Evolutionary conservation across 108 stramenopile species (phyloP), one percentile per base, ranked within the genome.

Genomic region (Poteriospumella lacustris): DNA sequence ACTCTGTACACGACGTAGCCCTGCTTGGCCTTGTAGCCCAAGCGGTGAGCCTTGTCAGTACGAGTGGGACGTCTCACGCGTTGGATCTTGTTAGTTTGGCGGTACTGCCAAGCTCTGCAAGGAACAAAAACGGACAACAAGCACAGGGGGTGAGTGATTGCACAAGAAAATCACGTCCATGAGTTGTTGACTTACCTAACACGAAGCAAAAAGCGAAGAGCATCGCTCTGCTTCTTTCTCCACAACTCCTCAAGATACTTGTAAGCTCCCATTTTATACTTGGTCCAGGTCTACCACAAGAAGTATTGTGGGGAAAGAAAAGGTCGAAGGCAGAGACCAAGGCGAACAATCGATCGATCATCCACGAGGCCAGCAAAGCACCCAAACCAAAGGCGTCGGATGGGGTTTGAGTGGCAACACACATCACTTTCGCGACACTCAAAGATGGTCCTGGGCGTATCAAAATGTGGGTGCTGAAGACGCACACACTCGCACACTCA

Each of bases 161-260:
- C 36, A 42, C 36, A 26, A 38, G n/a, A 42, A 19, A 64, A 64
- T 9, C 31, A 31, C 5, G 28, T 64, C 36, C 15, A 26, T 64
- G 24, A 36, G n/a, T n/a, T n/a, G n/a, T n/a, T n/a, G n/a, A 19
- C 41, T 52, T 73, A 73, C 70, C 70, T 95, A 84, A 99, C 96
- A 83, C 98, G 97, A 78, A 97, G 90, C 84, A 99, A 91, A 89
- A 97, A 99, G 86, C 98, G 96, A 79, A 99, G 90, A 76, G 96
- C 96, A 87, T 98, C 97, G 86, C 92, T 93, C 87, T 99, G 98
- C 95, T 99, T 99, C 92, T 97, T 96, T 86, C 97, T 92, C 97
- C 97, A 99, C 26, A 99, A 85, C 90, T 99, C 98, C 89, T 98
- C 94, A 89, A 97, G 90, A 84, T 97, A 99, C 89, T 97, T 97